These are phyloP conservation scores for Clarireedia hainanense DNA, from an alignment of 2,329 filamentous ascomycete genomes.

Conservation along the genomic window DNA sequence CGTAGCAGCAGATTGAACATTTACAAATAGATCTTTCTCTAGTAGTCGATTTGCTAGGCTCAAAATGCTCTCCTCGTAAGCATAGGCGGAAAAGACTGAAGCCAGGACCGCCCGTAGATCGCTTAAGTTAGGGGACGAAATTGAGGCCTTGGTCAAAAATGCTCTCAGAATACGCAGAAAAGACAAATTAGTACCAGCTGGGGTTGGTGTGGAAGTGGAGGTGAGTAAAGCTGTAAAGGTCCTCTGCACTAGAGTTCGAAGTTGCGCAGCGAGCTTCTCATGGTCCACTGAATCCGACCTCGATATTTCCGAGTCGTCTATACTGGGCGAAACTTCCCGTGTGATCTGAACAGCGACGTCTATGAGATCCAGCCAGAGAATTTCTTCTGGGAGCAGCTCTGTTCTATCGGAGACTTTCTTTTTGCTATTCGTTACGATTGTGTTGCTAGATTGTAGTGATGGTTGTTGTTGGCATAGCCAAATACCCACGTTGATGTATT, in stretches of 20 bases:
- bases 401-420: constrained; percentile 35
- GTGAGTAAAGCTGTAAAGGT: constrained; percentile 82
- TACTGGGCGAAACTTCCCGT: constrained; percentile 50
- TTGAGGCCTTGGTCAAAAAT: constrained; percentile 77
- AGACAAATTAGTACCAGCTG: constrained; percentile 49
- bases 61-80: constrained; percentile 88
- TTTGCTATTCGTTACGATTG: constrained; percentile 40
- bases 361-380: constrained; percentile 53
- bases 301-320: constrained; percentile 33
- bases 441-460: constrained; percentile 40
- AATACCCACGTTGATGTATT: constrained; percentile 86
- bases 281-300: constrained; percentile 37
- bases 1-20: constrained; percentile 65
- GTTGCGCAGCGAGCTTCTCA: constrained; percentile 54
- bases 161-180: constrained; percentile 85
- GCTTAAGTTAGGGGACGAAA: constrained; percentile 74
- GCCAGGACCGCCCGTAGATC: constrained; percentile 78
- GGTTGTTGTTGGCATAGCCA: constrained; percentile 91
- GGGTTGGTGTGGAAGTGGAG: constrained; percentile 50
- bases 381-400: constrained; percentile 46
- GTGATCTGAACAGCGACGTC: constrained; percentile 56
- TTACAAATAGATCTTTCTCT: constrained; percentile 80
- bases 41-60: constrained; percentile 77
- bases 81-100: constrained; percentile 91
- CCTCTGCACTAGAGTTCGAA: constrained; percentile 78